A percentile compares a stretch with the other conserved stretches of the same genome.
phyloP scores from a whole-genome alignment of 106 monocot species.

The Dactylorhiza incarnata region DNA sequence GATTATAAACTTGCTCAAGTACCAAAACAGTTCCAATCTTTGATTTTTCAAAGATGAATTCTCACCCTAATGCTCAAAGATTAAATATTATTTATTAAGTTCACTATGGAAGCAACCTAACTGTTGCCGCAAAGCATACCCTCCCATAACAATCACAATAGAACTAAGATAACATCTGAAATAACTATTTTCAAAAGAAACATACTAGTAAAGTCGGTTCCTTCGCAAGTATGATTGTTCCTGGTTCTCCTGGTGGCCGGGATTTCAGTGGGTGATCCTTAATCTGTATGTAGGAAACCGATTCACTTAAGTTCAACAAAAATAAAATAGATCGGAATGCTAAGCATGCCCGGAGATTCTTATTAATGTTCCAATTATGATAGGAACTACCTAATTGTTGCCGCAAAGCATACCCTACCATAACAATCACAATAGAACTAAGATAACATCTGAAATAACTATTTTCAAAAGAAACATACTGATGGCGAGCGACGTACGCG shows the following conservation, averaged over 20 bases:
- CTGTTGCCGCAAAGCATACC: not conserved
- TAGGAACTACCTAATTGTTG: not conserved
- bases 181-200: not conserved
- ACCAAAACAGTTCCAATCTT: not conserved
- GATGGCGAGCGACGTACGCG: too few species aligned
- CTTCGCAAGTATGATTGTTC: slow-evolving; percentile 70
- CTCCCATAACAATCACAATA: not conserved
- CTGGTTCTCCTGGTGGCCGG: slow-evolving; percentile 58
- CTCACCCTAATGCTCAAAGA: not conserved
- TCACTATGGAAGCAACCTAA: not conserved
- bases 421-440: not conserved
- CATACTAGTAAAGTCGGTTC: slow-evolving; percentile 70
- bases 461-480: slow-evolving; percentile 11
- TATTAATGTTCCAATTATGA: not conserved
- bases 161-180: not conserved
- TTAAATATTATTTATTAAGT: not conserved
- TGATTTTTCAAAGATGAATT: not conserved
- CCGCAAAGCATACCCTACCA: not conserved
- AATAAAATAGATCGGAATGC: not conserved
- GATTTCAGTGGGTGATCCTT: slow-evolving; percentile 85
- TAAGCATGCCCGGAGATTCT: not conserved
- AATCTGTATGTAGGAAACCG: slow-evolving; percentile 29
- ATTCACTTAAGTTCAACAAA: not conserved
- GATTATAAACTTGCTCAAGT: not conserved
- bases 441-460: not conserved